Evolutionary conservation across 495 filamentous ascomycete genomes (phyloP).

Genomic region (Oleoguttula mirabilis): DNA sequence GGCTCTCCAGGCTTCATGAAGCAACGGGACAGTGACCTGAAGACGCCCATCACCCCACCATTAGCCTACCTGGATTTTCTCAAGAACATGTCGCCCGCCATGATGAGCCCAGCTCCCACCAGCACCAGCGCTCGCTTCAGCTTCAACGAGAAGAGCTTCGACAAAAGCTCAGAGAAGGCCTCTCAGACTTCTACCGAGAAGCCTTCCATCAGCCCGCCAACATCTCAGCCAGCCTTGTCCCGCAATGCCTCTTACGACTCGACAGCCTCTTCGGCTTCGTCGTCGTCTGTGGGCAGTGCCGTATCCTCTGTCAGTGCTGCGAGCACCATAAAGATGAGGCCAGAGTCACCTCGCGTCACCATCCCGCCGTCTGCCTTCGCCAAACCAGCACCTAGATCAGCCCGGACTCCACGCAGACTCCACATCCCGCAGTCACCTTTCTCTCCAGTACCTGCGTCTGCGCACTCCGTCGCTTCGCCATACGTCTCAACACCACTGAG

Average conservation of each 20-base stretch:
- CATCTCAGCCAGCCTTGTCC: slow-evolving; percentile 17
- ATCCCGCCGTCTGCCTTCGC: slow-evolving; percentile 35
- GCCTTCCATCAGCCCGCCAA: slow-evolving; percentile 20
- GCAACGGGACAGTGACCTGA: slow-evolving; percentile 41
- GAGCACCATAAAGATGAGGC: slow-evolving; percentile 10
- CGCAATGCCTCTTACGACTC: slow-evolving; percentile 20
- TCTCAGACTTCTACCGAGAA: slow-evolving; percentile 20
- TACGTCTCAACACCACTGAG: slow-evolving; percentile 14
- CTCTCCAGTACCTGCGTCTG: slow-evolving; percentile 37
- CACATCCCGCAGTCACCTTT: slow-evolving; percentile 51
- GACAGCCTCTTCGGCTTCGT: slow-evolving; percentile 10
- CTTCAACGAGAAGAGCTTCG: slow-evolving; percentile 29
- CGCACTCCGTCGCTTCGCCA: slow-evolving; percentile 11
- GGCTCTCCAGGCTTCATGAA: slow-evolving; percentile 39
- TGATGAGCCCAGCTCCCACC: slow-evolving; percentile 34
- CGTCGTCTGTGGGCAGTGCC: slow-evolving; percentile 15
- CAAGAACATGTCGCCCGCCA: slow-evolving; percentile 59
- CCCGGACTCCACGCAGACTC: slow-evolving; percentile 41
- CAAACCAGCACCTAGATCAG: slow-evolving; percentile 41
- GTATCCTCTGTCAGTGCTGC: slow-evolving; percentile 19
- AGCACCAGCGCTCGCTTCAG: slow-evolving; percentile 29
- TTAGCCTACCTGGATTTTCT: slow-evolving; percentile 87
- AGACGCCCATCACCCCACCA: slow-evolving; percentile 88
- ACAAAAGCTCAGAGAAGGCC: slow-evolving; percentile 12
- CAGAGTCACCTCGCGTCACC: slow-evolving; percentile 19